phyloP scores from a whole-genome alignment of 495 filamentous ascomycete species.

The Hypomontagnella monticulosa region DNA sequence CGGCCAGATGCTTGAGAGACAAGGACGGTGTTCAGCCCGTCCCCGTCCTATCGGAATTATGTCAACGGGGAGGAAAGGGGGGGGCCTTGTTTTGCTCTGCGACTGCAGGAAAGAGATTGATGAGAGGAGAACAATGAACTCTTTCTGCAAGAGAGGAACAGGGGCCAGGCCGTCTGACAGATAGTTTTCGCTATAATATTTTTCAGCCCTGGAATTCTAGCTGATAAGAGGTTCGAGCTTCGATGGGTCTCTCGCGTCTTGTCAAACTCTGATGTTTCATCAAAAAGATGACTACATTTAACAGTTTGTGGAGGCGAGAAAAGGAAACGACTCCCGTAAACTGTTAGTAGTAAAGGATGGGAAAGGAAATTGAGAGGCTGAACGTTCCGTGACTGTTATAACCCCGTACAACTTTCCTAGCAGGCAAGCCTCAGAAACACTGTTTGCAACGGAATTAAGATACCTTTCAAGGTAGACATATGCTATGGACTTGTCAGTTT shows the following conservation, averaged over 20 bases:
- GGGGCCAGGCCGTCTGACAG: slow-evolving; percentile 35
- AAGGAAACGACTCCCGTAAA: slow-evolving; percentile 20
- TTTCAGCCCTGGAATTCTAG: slow-evolving; percentile 30
- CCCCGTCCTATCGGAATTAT: slow-evolving; percentile 43
- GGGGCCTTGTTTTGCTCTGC: slow-evolving; percentile 40
- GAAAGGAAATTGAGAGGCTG: slow-evolving; percentile 42
- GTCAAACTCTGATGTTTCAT: slow-evolving; percentile 49
- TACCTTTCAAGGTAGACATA: slow-evolving; percentile 28
- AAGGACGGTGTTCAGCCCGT: slow-evolving; percentile 37
- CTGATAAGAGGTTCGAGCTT: slow-evolving; percentile 39
- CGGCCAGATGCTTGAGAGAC: slow-evolving; percentile 40
- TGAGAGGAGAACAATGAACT: slow-evolving; percentile 29
- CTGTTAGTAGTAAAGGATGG: slow-evolving; percentile 15
- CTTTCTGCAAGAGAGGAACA: slow-evolving; percentile 33
- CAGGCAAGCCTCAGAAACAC: slow-evolving; percentile 30
- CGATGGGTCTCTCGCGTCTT: slow-evolving; percentile 41
- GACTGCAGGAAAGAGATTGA: slow-evolving; percentile 35
- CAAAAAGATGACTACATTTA: slow-evolving; percentile 39
- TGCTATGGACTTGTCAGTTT: slow-evolving; percentile 40
- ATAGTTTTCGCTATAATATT: slow-evolving; percentile 19
- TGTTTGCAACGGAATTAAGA: slow-evolving; percentile 32
- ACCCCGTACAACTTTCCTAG: slow-evolving; percentile 44
- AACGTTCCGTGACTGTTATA: slow-evolving; percentile 48
- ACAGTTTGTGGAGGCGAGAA: slow-evolving; percentile 36
- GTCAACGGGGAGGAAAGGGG: slow-evolving; percentile 32